These are phyloP conservation scores for Exsudoporus frostii DNA, from an alignment of 768 basidiomycete genomes.

Conservation along the genomic window DNA sequence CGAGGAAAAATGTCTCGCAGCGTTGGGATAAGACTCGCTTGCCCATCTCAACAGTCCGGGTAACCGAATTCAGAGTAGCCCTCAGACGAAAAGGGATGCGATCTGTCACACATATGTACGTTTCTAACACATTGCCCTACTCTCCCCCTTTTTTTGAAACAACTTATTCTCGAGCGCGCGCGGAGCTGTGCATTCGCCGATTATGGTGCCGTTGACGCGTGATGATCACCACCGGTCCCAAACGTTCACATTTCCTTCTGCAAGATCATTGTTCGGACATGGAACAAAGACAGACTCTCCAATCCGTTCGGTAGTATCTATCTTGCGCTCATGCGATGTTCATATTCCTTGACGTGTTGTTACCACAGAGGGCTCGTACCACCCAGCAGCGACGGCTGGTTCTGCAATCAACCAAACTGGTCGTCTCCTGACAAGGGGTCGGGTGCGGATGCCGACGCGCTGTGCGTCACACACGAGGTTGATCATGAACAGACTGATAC, in stretches of 20 bases:
- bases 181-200: no score
- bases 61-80: no score
- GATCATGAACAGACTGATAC: no score
- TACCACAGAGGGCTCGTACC: conserved; percentile 50
- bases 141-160: no score
- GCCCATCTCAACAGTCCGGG: no score
- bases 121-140: no score
- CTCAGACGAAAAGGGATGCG: no score
- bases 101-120: no score
- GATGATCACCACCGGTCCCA: not conserved
- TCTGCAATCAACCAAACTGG: conserved; percentile 71
- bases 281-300: conserved; percentile 75
- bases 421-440: conserved; percentile 69
- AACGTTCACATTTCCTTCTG: conserved; percentile 67
- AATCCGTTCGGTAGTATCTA: conserved; percentile 34
- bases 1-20: no score
- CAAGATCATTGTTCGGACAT: conserved; percentile 89
- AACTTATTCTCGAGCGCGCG: no score
- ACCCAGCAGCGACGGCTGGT: conserved; percentile 46
- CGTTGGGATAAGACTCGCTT: no score
- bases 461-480: conserved; percentile 58
- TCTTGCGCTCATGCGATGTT: not conserved
- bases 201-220: no score
- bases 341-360: not conserved
- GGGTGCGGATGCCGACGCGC: conserved; percentile 55